phyloP scores from a whole-genome alignment of 176 grass and related monocot species.

The Carex scoparia region DNA sequence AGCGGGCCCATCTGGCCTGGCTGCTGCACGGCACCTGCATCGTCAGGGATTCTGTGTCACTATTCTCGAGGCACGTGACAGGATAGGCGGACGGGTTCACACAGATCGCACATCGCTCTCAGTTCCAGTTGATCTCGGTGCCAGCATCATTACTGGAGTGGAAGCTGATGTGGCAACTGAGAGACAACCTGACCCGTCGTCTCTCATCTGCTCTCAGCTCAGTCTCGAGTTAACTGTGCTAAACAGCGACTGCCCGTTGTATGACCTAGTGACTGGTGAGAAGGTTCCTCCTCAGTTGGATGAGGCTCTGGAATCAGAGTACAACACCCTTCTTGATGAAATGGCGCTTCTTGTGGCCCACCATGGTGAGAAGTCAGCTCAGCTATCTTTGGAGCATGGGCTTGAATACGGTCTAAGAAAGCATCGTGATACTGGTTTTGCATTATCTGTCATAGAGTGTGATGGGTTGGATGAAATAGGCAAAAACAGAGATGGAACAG shows the following conservation, averaged over 20 bases:
- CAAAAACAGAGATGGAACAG: slow-evolving; percentile 36
- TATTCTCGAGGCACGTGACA: slow-evolving; percentile 92
- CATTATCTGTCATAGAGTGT: slow-evolving; percentile 35
- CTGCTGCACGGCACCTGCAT: slow-evolving; percentile 81
- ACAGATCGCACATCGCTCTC: slow-evolving; percentile 86
- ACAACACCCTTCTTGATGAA: slow-evolving; percentile 91
- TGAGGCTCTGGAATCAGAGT: slow-evolving; percentile 72
- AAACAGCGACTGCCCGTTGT: slow-evolving; percentile 94
- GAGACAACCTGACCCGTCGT: slow-evolving; percentile 86
- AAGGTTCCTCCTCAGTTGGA: slow-evolving; percentile 87
- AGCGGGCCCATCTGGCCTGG: slow-evolving; percentile 94
- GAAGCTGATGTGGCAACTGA: slow-evolving; percentile 95
- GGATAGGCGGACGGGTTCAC: slow-evolving; percentile 85
- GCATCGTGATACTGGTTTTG: slow-evolving; percentile 39
- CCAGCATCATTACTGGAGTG: slow-evolving; percentile 97
- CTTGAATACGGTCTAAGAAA: slow-evolving; percentile 86
- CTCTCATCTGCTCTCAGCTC: slow-evolving; percentile 90
- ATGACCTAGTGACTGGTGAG: slow-evolving; percentile 76
- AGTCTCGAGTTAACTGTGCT: slow-evolving; percentile 86
- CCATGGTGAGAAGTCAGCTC: slow-evolving; percentile 74
- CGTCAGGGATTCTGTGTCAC: slow-evolving; percentile 78
- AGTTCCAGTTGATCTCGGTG: slow-evolving; percentile 98
- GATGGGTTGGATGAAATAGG: slow-evolving; percentile 39
- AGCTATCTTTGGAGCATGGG: slow-evolving; percentile 87
- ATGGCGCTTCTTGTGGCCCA: slow-evolving; percentile 83